Evolutionary conservation across 2,329 filamentous ascomycete genomes (phyloP), one percentile per base, ranked within the genome.

Genomic region (Sporothrix protearum): DNA sequence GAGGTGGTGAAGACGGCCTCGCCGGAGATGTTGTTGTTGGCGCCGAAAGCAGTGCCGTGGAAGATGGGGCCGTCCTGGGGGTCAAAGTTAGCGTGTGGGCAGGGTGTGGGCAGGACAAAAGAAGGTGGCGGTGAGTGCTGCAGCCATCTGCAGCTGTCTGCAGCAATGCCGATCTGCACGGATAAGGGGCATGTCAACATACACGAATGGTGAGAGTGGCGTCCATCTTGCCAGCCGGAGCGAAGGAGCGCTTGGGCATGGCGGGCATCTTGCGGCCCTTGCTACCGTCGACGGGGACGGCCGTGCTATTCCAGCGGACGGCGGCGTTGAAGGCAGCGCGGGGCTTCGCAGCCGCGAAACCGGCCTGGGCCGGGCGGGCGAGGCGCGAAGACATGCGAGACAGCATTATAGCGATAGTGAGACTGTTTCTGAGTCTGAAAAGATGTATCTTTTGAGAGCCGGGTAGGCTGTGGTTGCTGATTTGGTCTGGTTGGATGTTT

Each of bases 1-100:
- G 95, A 97, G 73, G 96, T 98, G 74, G 96, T 98, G 86, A 99
- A 99, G 81, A 98, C 96, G 61, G 96, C 96, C 85, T 99, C 96
- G 77, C 96, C 96, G 75, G 94, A 97, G 80, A 98, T 92, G 86
- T 97, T 99, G 81, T 92, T 89, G 82, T 96, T 96, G 79, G 96
- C 96, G 78, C 96, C 96, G 78, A 98, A 99, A 73, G 95, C 97
- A 80, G 92, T 97, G 80, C 96, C 96, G 78, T 93, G 92, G 85
- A 97, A 98, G 79, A 98, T 91, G 59, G 96, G 96, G 74, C 96
- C 96, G 84, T 97, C 93, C 89, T 94, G 45, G 30, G 8, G n/a
- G n/a, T n/a, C n/a, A n/a, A n/a, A n/a, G n/a, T n/a, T n/a, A n/a
- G 33, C 61, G 12, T 68, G 69, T 49, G 33, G 30, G 36, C n/a